Evolutionary conservation across 1,284 basidiomycete species (phyloP), one percentile per base, ranked within the genome.

Genomic region (Ganoderma leucocontextum): DNA sequence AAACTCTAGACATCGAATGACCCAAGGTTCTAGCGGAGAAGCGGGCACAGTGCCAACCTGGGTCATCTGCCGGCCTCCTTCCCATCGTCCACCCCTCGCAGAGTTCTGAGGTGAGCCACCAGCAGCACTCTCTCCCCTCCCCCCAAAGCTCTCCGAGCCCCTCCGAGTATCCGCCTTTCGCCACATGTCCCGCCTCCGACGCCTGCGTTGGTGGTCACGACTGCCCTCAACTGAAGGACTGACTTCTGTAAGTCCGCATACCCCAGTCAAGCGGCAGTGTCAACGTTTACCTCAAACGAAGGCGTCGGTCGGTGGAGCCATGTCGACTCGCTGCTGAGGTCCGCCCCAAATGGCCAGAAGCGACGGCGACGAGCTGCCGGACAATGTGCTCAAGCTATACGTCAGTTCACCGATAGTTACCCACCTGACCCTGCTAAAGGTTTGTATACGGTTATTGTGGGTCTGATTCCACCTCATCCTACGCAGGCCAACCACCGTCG

Each of bases 1-100:
- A 4, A 60, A 58, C 53, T 58, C 38, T 57, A 57, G 33, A 35
- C 33, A 33, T 39, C 36, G 22, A 41, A 60, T 12, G 25, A 22
- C 58, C 36, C 17, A 60, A 60, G 22, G 58, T 41, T 60, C 58
- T 38, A 41, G 58, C 58, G 58, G 38, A 41, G 58, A n/a, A 60
- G 58, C 19, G 58, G 25, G 38, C 58, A 39, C 15, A 22, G 38
- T 60, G 22, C n/a, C 39, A 8, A 4, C 38, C 22, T 13, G 38
- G 58, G 38, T 25, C 36, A 25, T 22, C 58, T 39, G 58, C 25
- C 36, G 22, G n/a, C 22, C 58, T 49, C 13, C n/a, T 39, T 60
- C 38, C 58, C 58, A 55, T 55, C 52, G 58, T 60, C n/a, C 58
- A 60, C 58, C 38, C 33, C 29, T 55, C 29, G 52, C 13, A 35